Evolutionary conservation across 2,329 filamentous ascomycete genomes (phyloP).

Genomic region (Fonsecaea nubica): DNA sequence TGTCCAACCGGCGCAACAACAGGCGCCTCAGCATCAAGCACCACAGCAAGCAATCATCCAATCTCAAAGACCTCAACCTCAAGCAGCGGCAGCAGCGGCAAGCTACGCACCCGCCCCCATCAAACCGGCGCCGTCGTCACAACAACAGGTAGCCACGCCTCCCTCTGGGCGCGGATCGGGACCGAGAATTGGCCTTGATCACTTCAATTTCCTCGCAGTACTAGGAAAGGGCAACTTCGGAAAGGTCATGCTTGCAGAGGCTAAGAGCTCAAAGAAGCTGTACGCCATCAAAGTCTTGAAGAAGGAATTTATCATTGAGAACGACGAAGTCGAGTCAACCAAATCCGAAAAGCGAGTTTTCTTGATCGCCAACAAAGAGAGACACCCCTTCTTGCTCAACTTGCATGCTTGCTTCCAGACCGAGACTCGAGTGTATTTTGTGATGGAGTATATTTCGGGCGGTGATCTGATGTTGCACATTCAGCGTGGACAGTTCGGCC

Average conservation of each 20-base stretch:
- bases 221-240: constrained; percentile 99
- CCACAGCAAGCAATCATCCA: constrained; percentile 38
- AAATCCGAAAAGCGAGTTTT: constrained; percentile 98
- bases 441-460: constrained; percentile 99
- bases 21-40: constrained; percentile 42
- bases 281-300: constrained; percentile 99
- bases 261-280: constrained; percentile 86
- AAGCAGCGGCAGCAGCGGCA: constrained; percentile 38
- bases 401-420: constrained; percentile 99
- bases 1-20: constrained; percentile 40
- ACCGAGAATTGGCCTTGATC: constrained; percentile 85
- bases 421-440: constrained; percentile 96
- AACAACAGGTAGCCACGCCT: constrained; percentile 39
- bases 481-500: constrained; percentile 92
- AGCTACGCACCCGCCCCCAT: constrained; percentile 53
- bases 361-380: constrained; percentile 93
- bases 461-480: constrained; percentile 99
- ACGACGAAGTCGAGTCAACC: constrained; percentile 98
- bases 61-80: constrained; percentile 45
- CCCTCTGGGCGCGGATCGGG: constrained; percentile 47
- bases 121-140: constrained; percentile 45
- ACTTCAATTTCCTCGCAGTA: constrained; percentile 99
- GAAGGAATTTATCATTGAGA: constrained; percentile 99
- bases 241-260: constrained; percentile 99
- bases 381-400: constrained; percentile 93